These are phyloP conservation scores for Corylus americana DNA, from an alignment of 306 rosid genomes.

Conservation along the genomic window DNA sequence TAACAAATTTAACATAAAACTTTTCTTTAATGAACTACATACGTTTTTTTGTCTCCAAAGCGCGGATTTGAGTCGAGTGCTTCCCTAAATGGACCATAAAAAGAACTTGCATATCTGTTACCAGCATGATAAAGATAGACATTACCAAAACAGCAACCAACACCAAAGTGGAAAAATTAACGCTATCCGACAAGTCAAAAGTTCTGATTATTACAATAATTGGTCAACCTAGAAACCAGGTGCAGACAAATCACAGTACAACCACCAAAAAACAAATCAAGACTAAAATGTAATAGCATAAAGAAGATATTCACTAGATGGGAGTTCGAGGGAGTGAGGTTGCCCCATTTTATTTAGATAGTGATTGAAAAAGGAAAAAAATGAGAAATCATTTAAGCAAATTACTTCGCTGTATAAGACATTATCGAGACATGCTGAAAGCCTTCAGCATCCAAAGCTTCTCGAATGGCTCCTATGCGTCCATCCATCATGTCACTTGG, in stretches of 20 bases:
- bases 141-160: slow-evolving; percentile 18
- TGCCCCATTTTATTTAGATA: background rate
- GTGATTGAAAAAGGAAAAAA: slow-evolving; percentile 12
- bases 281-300: slow-evolving; percentile 15
- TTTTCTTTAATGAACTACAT: slow-evolving; percentile 30
- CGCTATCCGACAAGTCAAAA: slow-evolving; percentile 17
- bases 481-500: slow-evolving; percentile 99
- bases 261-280: background rate
- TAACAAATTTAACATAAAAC: slow-evolving; percentile 9
- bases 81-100: slow-evolving; percentile 96
- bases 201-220: slow-evolving; percentile 4
- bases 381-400: slow-evolving; percentile 14
- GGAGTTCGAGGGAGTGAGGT: background rate
- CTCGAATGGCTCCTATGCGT: slow-evolving; percentile 85
- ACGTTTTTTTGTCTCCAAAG: slow-evolving; percentile 96
- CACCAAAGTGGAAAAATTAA: background rate
- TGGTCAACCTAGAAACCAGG: slow-evolving; percentile 1
- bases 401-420: slow-evolving; percentile 96
- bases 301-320: slow-evolving; percentile 3
- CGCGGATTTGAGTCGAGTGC: slow-evolving; percentile 96
- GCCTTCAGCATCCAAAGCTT: slow-evolving; percentile 96
- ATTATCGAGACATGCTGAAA: slow-evolving; percentile 87
- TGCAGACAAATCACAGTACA: background rate
- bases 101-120: slow-evolving; percentile 90
- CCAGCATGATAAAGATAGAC: slow-evolving; percentile 19